Evolutionary conservation across 805 yeast species (phyloP).

Genomic region (Pichia occidentalis): DNA sequence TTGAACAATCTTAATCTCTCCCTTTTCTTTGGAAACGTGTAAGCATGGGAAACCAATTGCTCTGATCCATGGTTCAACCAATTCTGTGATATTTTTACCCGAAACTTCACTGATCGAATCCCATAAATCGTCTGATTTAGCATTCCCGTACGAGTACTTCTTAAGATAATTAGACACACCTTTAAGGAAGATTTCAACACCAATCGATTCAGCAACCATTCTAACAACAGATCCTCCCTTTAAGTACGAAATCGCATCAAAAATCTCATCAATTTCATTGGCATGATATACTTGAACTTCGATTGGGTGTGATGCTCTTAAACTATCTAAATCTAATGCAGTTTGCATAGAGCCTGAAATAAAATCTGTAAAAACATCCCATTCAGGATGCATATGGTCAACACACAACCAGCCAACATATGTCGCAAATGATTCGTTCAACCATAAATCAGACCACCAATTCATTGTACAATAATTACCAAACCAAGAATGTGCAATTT

Average conservation of each 20-base stretch:
- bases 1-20: conserved; percentile 41
- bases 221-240: conserved; percentile 75
- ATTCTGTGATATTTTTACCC: conserved; percentile 49
- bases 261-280: conserved; percentile 72
- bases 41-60: conserved; percentile 70
- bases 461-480: conserved; percentile 87
- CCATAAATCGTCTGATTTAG: conserved; percentile 73
- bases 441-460: conserved; percentile 92
- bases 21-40: conserved; percentile 37
- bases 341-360: conserved; percentile 45
- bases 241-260: conserved; percentile 73
- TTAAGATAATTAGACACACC: conserved; percentile 70
- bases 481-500: conserved; percentile 88
- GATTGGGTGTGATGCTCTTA: conserved; percentile 68
- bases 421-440: conserved; percentile 87
- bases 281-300: conserved; percentile 78
- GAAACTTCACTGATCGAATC: conserved; percentile 54
- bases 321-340: conserved; percentile 49
- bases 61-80: conserved; percentile 69
- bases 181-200: conserved; percentile 58
- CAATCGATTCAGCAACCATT: conserved; percentile 69
- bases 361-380: conserved; percentile 65
- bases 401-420: conserved; percentile 74
- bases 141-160: conserved; percentile 58
- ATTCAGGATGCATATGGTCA: conserved; percentile 65